Evolutionary conservation across 2,329 filamentous ascomycete species (phyloP), one percentile per base, ranked within the genome.

Genomic region (Aspergillus pseudoviridinutans): DNA sequence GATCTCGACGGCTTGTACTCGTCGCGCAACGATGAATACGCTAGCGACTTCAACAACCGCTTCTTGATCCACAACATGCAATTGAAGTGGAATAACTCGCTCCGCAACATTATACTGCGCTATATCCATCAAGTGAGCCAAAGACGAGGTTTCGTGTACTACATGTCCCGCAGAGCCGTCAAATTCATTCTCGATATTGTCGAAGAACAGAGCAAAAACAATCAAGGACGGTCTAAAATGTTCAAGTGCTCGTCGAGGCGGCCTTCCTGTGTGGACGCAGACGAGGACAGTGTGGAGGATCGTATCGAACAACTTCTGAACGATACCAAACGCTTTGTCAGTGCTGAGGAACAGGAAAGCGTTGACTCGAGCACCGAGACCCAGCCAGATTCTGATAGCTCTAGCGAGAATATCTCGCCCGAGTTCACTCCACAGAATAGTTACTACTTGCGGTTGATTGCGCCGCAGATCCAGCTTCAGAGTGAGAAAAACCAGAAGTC

Each of bases 111-210:
- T 67, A 94, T 99, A 51, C 83, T 99, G 44, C 90, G 94, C 25
- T 99, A 99, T 73, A 95, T 94, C 61, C 94, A 99, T 70, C 94
- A 99, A 78, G 94, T 96, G 68, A 92, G 92, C 71, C 95, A 99
- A 75, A 85, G 94, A 53, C 87, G 94, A 64, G 95, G 94, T 53
- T 97, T 99, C 70, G 88, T 99, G 29, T 99, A 99, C 78, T 99
- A 99, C 75, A 88, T 97, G 77, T 97, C 95, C 10, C 86, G 93
- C 50, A 87, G 92, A 61, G 95, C 94, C 3, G 90, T 99, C 69
- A 99, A 97, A 69, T 99, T 99, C 71, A 97, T 99, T 57, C 80
- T 97, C 9, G 94, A 99, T 73, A 96, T 99, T 64, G 90, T 99
- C 2, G 92, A 97, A 56, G 94, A 99, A 71, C 92, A 97, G 73